Evolutionary conservation across 2,329 filamentous ascomycete genomes (phyloP).

Genomic region (Capronia coronata): DNA sequence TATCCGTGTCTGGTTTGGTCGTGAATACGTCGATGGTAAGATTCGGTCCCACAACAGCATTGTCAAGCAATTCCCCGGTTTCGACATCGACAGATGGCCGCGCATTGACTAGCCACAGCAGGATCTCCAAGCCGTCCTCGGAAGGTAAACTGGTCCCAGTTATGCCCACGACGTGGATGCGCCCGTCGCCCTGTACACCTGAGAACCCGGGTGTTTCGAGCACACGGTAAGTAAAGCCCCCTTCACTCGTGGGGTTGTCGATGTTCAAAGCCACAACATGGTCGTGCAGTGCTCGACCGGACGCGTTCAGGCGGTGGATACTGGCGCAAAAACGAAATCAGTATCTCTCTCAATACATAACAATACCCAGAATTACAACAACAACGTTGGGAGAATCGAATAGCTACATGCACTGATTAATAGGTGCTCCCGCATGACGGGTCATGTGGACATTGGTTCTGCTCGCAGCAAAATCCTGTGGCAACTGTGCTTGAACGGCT

Average conservation of each 20-base stretch:
- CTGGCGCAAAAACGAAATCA: neutral
- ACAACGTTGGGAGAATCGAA: neutral
- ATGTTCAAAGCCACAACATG: constrained; percentile 31
- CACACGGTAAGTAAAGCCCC: constrained; percentile 21
- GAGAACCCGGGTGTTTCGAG: constrained; percentile 22
- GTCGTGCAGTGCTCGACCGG: constrained; percentile 26
- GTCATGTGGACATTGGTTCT: too few relatives aligned
- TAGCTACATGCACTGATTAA: too few relatives aligned
- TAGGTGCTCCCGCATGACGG: too few relatives aligned
- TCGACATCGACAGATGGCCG: constrained; percentile 32
- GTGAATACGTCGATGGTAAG: constrained; percentile 37
- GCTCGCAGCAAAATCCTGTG: too few relatives aligned
- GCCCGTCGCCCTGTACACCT: constrained; percentile 32
- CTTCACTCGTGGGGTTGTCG: constrained; percentile 23
- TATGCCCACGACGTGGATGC: constrained; percentile 31
- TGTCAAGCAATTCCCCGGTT: constrained; percentile 32
- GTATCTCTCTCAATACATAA: neutral
- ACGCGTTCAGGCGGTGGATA: constrained; percentile 25
- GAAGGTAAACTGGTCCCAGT: constrained; percentile 22
- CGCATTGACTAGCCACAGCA: constrained; percentile 33
- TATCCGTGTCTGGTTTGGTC: constrained; percentile 25
- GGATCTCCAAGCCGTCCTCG: constrained; percentile 1
- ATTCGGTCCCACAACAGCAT: constrained; percentile 32
- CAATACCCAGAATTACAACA: too few relatives aligned
- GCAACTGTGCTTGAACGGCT: too few relatives aligned